Percentiles rank a stretch among this genome's conserved stretches.
Evolutionary conservation across 495 filamentous ascomycete genomes (phyloP).

Genomic region (Achaetomiella virescens): DNA sequence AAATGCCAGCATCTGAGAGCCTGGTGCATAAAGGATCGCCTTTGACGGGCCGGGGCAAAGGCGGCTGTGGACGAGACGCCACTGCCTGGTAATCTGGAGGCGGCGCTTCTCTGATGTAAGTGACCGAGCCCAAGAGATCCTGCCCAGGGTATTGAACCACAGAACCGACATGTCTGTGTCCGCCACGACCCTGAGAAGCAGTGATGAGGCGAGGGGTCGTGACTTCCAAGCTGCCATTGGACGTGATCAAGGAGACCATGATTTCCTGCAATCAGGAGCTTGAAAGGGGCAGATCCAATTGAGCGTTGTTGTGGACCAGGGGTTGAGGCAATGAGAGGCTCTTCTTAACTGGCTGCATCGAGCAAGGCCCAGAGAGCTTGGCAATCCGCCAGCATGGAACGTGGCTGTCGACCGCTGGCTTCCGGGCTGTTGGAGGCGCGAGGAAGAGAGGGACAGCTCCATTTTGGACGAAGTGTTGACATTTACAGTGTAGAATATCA

Average conservation of each 20-base stretch:
- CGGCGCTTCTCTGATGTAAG: neutral
- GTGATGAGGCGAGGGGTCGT: neutral
- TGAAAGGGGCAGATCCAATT: neutral
- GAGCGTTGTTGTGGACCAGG: neutral
- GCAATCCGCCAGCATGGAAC: neutral
- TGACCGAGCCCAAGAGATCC: neutral
- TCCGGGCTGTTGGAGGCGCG: too few relatives aligned
- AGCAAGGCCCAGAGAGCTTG: neutral
- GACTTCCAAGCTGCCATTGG: neutral
- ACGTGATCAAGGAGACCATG: neutral
- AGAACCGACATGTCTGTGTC: neutral
- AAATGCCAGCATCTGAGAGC: neutral
- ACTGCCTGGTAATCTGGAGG: neutral
- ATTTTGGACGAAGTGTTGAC: too few relatives aligned
- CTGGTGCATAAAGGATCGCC: constrained; percentile 1
- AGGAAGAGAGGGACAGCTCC: too few relatives aligned
- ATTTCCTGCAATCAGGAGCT: neutral
- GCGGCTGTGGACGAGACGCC: neutral
- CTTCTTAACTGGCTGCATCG: neutral
- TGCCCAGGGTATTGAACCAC: neutral
- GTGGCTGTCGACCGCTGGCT: neutral
- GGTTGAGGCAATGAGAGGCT: neutral
- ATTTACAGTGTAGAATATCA: too few relatives aligned
- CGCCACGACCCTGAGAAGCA: neutral
- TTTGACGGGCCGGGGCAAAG: neutral